Base-by-base conservation (phyloP, 73 alveolate genomes). In the Tetrahymena elliotti region DNA sequence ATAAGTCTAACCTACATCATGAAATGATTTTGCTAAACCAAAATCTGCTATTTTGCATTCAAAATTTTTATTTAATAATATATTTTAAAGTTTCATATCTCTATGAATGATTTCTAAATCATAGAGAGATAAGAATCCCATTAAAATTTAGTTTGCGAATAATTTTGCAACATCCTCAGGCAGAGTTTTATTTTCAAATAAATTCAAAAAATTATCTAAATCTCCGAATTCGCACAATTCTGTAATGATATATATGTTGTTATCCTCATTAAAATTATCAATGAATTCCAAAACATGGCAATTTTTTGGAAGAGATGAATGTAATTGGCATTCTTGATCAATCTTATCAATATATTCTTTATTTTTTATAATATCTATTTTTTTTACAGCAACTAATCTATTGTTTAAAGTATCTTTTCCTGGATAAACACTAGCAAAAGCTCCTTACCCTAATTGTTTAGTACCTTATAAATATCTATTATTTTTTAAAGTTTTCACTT, bases 21-120 rank as follows among this genome's bases (percentile, higher is more conserved):
- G 38, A 68, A 35, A 4, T 24, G 88, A 68, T 53, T 99, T 95
- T 36, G 99, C 99, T 39, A 98, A 96, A 36, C 99, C 99, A 96
- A 98, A 98, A 94, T 94, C 96, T 3, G 96, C 96, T 40, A 94
- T 94, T 52, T 94, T 94, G 22, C 52, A 88, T n/a, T 47, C 83
- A 5, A 84, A 39, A 18, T 94, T 41, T 31, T 94, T 94, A 36
- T 94, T 94, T 9, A 94, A 31, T 34, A 94, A 35, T 16, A 94
- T 94, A 33, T 94, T 94, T 47, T 53, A 36, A 3, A 88, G 33
- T 88, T 94, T 94, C 39, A 94, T 54, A 92, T 94, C 96, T 52
- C 96, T 84, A 84, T 94, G 96, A 52, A 94, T 88, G 0, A 94
- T 94, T 10, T 33, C 53, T 34, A 52, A 47, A 27, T 52, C 93